Evolutionary conservation across 106 monocot genomes (phyloP).

Genomic region (Ottelia alismoides): DNA sequence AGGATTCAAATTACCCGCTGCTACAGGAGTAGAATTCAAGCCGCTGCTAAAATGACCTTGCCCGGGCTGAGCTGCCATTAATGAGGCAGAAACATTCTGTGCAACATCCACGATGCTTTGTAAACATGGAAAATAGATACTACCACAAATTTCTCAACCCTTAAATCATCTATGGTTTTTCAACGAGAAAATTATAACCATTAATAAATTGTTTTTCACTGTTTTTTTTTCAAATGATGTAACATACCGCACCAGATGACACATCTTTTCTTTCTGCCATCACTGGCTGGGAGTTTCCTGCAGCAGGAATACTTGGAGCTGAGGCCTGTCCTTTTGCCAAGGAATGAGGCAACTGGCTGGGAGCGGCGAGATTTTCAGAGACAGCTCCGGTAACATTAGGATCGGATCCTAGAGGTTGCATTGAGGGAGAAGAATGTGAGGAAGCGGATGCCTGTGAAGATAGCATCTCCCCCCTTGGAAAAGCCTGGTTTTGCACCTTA

Average conservation of each 20-base stretch:
- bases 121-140: no score
- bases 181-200: no score
- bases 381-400: constrained; percentile 25
- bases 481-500: constrained; percentile 34
- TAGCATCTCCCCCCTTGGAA: constrained; percentile 18
- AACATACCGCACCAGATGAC: constrained; percentile 19
- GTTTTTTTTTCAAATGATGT: no score
- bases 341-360: constrained; percentile 19
- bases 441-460: constrained; percentile 17
- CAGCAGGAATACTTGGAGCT: constrained; percentile 29
- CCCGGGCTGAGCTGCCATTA: no score
- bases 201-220: no score
- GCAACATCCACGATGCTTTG: no score
- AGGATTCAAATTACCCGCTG: constrained; percentile 20
- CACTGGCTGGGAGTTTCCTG: constrained; percentile 13
- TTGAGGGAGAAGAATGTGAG: constrained; percentile 60
- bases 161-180: no score
- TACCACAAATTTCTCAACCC: no score
- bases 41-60: no score
- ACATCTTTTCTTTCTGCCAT: constrained; percentile 9
- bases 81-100: no score
- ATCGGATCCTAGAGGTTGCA: constrained; percentile 26
- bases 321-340: constrained; percentile 25
- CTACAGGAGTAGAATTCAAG: no score
- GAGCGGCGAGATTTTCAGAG: constrained; percentile 19